Evolutionary conservation across 805 yeast genomes (phyloP), one percentile per base, ranked within the genome.

Genomic region (Yarrowia alimentaria): DNA sequence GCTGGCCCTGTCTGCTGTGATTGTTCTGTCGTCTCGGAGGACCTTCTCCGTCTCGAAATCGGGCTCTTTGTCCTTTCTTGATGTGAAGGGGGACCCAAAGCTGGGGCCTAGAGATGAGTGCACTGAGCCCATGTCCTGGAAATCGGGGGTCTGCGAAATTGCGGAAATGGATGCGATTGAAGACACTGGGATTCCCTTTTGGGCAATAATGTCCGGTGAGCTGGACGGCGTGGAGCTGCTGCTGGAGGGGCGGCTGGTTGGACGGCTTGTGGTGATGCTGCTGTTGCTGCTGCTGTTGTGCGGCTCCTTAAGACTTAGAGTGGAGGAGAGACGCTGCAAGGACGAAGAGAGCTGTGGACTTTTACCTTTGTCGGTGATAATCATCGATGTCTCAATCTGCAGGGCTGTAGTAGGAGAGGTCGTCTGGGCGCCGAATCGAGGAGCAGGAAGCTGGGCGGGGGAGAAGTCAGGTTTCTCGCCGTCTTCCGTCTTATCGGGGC

Each of bases 161-260:
- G 47, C 47, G 6, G 47, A 40, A 16, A 40, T 40, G 7, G 47
- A 40, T 4, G 47, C 47, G 47, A 40, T 40, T 14, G 47, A 40
- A 20, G 47, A 40, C 2, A 40, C 47, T 5, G 47, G 47, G 11
- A 40, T 40, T 21, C 47, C 47, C 17, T 40, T 40, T 17, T 40
- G 47, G 47, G 47, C 47, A 19, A 40, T 40, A 11, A 40, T 40
- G 14, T 40, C 47, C 2, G 47, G 47, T 12, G 47, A 40, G 25
- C 33, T 28, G 9, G 47, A 40, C 10, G 47, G 33, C 8, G 47
- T 26, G 7, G 33, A 26, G 14, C 12, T 24, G 30, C 30, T 24
- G 30, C 43, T 37, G 11, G 30, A 37, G 5, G 43, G 43, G 2
- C 43, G 21, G 17, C 43, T n/a, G n/a, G n/a, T n/a, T 10, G 25